Evolutionary conservation across 1,139 yeast species (phyloP).

Genomic region (Yamadazyma aaseri): DNA sequence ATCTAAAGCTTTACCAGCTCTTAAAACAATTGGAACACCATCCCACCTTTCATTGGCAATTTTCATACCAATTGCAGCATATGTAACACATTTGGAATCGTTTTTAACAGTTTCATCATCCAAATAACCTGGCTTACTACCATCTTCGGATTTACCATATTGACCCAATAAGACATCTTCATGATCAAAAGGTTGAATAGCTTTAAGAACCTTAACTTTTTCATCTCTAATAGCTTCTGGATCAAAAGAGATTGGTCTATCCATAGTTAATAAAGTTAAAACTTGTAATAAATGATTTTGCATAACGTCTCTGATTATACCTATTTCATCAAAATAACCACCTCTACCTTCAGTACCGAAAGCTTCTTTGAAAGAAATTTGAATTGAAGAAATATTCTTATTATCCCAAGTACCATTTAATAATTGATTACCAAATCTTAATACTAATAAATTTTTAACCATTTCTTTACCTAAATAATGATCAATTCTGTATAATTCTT

Average conservation of each 20-base stretch:
- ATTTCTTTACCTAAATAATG: conserved; percentile 97
- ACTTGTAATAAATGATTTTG: conserved; percentile 96
- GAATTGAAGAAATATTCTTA: conserved; percentile 73
- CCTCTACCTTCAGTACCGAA: conserved; percentile 99
- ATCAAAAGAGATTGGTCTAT: conserved; percentile 84
- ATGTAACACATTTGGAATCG: conserved; percentile 85
- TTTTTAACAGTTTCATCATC: conserved; percentile 91
- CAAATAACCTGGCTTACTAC: conserved; percentile 81
- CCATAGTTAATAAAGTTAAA: conserved; percentile 89
- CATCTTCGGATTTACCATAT: conserved; percentile 80
- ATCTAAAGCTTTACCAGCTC: conserved; percentile 96
- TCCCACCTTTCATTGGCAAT: conserved; percentile 96
- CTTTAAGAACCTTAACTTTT: conserved; percentile 87
- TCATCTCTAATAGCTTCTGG: conserved; percentile 96
- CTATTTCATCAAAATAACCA: conserved; percentile 93
- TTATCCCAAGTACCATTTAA: conserved; percentile 85
- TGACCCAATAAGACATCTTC: conserved; percentile 83
- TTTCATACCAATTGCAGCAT: conserved; percentile 77
- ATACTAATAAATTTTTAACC: conserved; percentile 88
- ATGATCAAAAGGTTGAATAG: conserved; percentile 66
- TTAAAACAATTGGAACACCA: conserved; percentile 91
- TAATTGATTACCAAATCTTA: conserved; percentile 88
- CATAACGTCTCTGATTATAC: conserved; percentile 97
- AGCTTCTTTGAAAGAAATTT: conserved; percentile 90
- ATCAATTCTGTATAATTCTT: conserved; percentile 91